A percentile compares a stretch with the other conserved stretches of the same genome.
These are phyloP conservation scores for Chytriomyces hyalinus DNA, from an alignment of 192 early-diverging fungal genomes.

Conservation along the genomic window DNA sequence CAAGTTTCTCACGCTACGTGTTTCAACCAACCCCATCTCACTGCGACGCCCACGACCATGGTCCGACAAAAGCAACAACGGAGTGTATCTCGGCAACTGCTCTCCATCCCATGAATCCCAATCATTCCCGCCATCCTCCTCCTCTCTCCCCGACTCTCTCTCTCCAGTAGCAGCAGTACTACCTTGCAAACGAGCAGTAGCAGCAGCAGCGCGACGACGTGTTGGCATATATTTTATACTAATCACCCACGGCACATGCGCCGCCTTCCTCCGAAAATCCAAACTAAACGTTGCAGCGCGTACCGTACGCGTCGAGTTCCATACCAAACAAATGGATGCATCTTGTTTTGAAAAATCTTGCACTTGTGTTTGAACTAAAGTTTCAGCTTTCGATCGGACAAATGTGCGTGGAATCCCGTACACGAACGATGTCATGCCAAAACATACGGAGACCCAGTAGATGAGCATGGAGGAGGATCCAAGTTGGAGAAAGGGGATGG, in stretches of 20 bases:
- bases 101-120: background rate
- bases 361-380: background rate
- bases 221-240: background rate
- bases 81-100: background rate
- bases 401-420: background rate
- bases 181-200: background rate
- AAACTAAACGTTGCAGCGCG: background rate
- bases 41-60: background rate
- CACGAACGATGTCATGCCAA: background rate
- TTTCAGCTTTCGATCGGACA: background rate
- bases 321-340: background rate
- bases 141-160: background rate
- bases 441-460: background rate
- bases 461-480: background rate
- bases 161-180: background rate
- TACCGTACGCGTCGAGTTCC: background rate
- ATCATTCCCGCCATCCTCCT: background rate
- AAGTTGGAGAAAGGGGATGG: background rate
- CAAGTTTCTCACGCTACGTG: background rate
- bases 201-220: background rate
- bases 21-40: background rate
- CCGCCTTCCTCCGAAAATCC: background rate
- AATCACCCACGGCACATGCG: slow-evolving; percentile 21
- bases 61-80: background rate
- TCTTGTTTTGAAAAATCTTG: background rate